phyloP scores from a whole-genome alignment of 768 basidiomycete species.

The Kwoniella newhampshirensis region DNA sequence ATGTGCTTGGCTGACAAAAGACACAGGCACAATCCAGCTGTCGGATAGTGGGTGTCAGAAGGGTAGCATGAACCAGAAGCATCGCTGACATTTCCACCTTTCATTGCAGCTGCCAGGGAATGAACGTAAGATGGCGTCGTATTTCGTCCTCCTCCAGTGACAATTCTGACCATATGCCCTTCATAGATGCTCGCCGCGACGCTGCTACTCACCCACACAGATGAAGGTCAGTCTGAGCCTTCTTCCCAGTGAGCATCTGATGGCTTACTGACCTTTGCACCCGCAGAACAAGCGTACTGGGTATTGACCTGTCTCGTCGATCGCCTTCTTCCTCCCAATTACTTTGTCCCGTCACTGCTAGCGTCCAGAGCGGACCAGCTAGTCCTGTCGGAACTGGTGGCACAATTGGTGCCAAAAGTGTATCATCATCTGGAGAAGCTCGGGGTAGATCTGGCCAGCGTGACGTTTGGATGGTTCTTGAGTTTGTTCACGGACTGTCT shows the following conservation, averaged over 20 bases:
- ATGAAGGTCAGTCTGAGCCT: constrained; percentile 59
- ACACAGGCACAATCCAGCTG: constrained; percentile 79
- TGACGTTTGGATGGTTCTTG: constrained; percentile 98
- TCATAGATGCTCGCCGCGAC: constrained; percentile 95
- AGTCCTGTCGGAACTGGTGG: constrained; percentile 83
- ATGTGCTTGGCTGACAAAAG: not conserved
- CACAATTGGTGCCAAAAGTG: constrained; percentile 71
- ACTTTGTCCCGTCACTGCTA: constrained; percentile 87
- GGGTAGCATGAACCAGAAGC: not conserved
- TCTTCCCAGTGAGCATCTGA: not conserved
- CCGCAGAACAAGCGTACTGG: constrained; percentile 88
- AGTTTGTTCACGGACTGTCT: constrained; percentile 94
- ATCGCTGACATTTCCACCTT: constrained; percentile 52
- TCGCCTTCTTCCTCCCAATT: constrained; percentile 81
- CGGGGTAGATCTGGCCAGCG: constrained; percentile 85
- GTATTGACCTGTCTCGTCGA: constrained; percentile 85
- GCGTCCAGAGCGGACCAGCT: constrained; percentile 92
- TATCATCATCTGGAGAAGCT: constrained; percentile 72
- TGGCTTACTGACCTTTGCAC: constrained; percentile 6
- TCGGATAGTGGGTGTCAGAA: constrained; percentile 69
- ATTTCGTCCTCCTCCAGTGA: too few species aligned
- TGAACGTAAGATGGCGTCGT: constrained; percentile 35
- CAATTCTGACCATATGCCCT: too few species aligned
- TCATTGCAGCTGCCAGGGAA: constrained; percentile 52
- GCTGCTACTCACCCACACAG: constrained; percentile 82